Evolutionary conservation across 2,329 filamentous ascomycete species (phyloP).

Genomic region (Penicillium thymicola): DNA sequence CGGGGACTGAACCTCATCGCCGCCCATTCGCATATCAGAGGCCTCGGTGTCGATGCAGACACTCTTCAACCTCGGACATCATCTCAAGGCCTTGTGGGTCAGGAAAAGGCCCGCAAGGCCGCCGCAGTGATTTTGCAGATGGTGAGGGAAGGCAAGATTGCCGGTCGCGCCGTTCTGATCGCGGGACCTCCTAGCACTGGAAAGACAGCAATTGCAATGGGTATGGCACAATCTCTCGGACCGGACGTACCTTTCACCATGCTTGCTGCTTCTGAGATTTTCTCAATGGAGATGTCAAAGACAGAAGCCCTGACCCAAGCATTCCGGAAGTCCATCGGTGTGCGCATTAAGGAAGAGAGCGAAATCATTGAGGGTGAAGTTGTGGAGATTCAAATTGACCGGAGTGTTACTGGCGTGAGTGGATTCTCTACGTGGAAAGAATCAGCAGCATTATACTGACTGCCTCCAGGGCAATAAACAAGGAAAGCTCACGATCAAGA

Average conservation of each 20-base stretch:
- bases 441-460: constrained; percentile 4
- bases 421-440: background rate
- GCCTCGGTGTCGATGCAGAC: constrained; percentile 87
- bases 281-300: constrained; percentile 98
- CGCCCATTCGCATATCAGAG: constrained; percentile 95
- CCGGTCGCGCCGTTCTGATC: constrained; percentile 88
- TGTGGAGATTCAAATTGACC: constrained; percentile 96
- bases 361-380: constrained; percentile 99
- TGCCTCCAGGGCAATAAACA: constrained; percentile 76
- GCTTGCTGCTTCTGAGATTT: constrained; percentile 93
- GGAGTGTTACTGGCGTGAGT: constrained; percentile 80
- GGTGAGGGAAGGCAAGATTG: constrained; percentile 99
- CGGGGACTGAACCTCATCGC: constrained; percentile 96
- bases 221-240: constrained; percentile 94
- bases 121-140: constrained; percentile 96
- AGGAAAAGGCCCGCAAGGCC: constrained; percentile 94
- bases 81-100: constrained; percentile 91
- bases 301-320: constrained; percentile 96
- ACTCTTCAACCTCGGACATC: constrained; percentile 80
- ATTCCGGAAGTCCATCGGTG: constrained; percentile 97
- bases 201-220: constrained; percentile 98
- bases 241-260: constrained; percentile 95
- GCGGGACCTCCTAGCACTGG: constrained; percentile 94
- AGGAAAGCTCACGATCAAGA: constrained; percentile 98
- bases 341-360: constrained; percentile 97